Conservation (phyloP, 2,329 filamentous ascomycete genomes). For the Ceratocystis destructans region DNA sequence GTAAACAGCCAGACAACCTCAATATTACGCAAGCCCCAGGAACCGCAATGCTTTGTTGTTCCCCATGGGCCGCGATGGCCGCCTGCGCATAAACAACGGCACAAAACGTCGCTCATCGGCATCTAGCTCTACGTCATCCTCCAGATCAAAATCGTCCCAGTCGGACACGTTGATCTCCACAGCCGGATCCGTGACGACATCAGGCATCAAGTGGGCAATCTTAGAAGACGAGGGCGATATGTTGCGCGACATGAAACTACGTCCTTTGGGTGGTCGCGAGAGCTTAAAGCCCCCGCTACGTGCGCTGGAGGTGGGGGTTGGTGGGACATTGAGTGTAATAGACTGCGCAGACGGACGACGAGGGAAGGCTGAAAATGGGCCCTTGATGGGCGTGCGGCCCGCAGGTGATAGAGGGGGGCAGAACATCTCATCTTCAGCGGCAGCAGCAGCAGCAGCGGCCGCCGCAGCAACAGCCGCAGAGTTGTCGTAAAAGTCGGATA, state of each 20-base stretch:
- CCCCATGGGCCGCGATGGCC: constrained; percentile 28
- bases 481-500: constrained; percentile 23
- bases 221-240: constrained; percentile 11
- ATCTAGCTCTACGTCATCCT: constrained; percentile 25
- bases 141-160: constrained; percentile 14
- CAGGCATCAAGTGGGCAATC: not conserved
- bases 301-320: constrained; percentile 10
- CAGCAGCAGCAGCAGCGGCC: not conserved
- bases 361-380: constrained; percentile 26
- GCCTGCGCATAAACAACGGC: constrained; percentile 34
- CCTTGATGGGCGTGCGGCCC: constrained; percentile 24
- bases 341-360: constrained; percentile 16
- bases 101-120: constrained; percentile 39
- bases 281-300: constrained; percentile 13
- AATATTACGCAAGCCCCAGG: constrained; percentile 33
- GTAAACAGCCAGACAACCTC: not conserved
- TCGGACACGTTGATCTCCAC: constrained; percentile 17
- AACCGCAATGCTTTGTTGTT: constrained; percentile 42
- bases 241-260: constrained; percentile 11
- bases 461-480: not conserved
- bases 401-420: constrained; percentile 18
- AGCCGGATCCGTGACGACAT: not conserved
- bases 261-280: constrained; percentile 17
- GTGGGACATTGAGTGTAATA: not conserved
- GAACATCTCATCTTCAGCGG: not conserved